Evolutionary conservation across 768 basidiomycete species (phyloP), one percentile per base, ranked within the genome.

Genomic region (Nidularia pulvinata): DNA sequence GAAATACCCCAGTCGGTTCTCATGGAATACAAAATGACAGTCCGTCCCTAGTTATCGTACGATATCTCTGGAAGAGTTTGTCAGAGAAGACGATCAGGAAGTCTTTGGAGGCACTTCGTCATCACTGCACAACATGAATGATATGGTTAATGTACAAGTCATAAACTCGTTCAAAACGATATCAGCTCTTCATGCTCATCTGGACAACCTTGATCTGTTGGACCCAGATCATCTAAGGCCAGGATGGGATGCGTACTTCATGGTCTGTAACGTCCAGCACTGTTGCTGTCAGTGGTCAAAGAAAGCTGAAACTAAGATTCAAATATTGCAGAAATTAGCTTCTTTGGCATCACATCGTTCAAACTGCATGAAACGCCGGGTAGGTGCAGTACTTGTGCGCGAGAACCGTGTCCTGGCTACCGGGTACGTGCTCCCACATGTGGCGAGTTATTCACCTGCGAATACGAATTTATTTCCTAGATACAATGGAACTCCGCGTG

Each of bases 351-450:
- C 95, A 11, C 85, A 83, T 55, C 78, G 93, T 34, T 95, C 93
- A 4, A 97, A 97, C 64, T 97, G 95, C 66, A 97, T 98, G 95
- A 97, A 98, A 67, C 83, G 95, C 6, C 82, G 97, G 2, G 97
- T 99, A 0, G 97, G 97, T 6, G 95, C 95, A 0, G 85, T 99
- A 16, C 74, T 99, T 32, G 95, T 98, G 33, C 84, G 92, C 0
- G 87, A 91, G 52, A 85, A 89, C 57, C 83, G 91, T 32, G 82
- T 93, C 25, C 72, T 93, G 19, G 81, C 90, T 33, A 91, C 91
- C 10, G 91, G 91, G 89, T 90, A 69, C 48, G 75, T 60, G 22
- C 22, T 46, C 22, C 11, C 10, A 46, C 45, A n/a, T n/a, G n/a
- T n/a, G n/a, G n/a, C n/a, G n/a, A n/a, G 19, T 11, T 22, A 19